Percentiles rank a stretch among this genome's conserved stretches.
Conservation (phyloP, 768 basidiomycete species). For the Suillus placidus region DNA sequence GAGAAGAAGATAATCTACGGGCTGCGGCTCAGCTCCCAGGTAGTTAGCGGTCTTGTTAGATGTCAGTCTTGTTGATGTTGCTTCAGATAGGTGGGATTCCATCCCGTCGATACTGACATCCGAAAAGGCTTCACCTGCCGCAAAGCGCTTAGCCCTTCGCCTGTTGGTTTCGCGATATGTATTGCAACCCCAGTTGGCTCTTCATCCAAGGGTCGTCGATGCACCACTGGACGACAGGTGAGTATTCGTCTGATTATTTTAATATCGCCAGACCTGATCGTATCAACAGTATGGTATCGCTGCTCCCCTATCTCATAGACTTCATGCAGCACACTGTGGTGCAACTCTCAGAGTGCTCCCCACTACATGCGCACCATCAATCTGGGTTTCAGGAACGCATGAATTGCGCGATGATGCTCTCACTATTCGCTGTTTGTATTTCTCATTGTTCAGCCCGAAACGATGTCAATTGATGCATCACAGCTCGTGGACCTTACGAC, state of each 20-base stretch:
- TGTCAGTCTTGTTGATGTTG: slow-evolving; percentile 15
- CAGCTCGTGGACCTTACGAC: slow-evolving; percentile 27
- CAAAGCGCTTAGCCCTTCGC: slow-evolving; percentile 58
- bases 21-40: slow-evolving; percentile 74
- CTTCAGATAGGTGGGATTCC: slow-evolving; percentile 55
- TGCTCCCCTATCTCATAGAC: not conserved
- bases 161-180: slow-evolving; percentile 60
- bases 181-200: slow-evolving; percentile 45
- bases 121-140: slow-evolving; percentile 56
- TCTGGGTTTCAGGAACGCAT: slow-evolving; percentile 29
- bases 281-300: not conserved
- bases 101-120: slow-evolving; percentile 50
- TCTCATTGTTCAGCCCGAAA: not conserved
- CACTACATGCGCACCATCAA: slow-evolving; percentile 1
- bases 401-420: slow-evolving; percentile 37
- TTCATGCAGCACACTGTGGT: slow-evolving; percentile 9
- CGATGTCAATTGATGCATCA: not conserved
- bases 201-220: not conserved
- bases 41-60: slow-evolving; percentile 23
- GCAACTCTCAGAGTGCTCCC: slow-evolving; percentile 9
- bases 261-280: not conserved
- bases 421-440: slow-evolving; percentile 39
- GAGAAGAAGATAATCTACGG: slow-evolving; percentile 52
- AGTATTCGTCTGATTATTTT: not conserved
- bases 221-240: not conserved